A percentile compares a stretch with the other conserved stretches of the same genome.
Conservation (phyloP, 2,329 filamentous ascomycete genomes). For the Dactylellina drechsleri region DNA sequence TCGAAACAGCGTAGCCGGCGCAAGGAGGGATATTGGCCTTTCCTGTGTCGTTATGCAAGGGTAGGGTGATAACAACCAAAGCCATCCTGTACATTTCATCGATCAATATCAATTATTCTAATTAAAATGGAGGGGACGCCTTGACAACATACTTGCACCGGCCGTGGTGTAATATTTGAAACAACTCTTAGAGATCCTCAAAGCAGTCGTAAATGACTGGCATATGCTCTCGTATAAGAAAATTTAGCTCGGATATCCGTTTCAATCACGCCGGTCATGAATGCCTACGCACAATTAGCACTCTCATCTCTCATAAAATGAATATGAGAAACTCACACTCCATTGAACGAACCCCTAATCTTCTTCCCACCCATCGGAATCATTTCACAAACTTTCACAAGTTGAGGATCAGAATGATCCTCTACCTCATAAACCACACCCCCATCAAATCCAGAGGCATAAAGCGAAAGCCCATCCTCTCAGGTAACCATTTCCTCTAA, state of each 20-base stretch:
- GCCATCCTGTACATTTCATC: conserved; percentile 32
- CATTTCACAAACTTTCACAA: conserved; percentile 23
- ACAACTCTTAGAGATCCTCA: conserved; percentile 14
- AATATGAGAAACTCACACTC: conserved; percentile 23
- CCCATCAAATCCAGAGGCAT: conserved; percentile 28
- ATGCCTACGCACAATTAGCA: conserved; percentile 14
- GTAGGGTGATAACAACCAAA: conserved; percentile 39
- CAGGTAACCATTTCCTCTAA: conserved; percentile 25
- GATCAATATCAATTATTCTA: neutral
- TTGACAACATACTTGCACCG: conserved; percentile 30
- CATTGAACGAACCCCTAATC: conserved; percentile 38
- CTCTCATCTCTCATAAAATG: neutral
- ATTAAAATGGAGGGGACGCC: neutral
- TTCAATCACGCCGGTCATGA: conserved; percentile 23
- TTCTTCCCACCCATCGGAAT: conserved; percentile 40
- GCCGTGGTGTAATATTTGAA: conserved; percentile 35
- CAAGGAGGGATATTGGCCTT: conserved; percentile 18
- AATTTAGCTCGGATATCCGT: conserved; percentile 12
- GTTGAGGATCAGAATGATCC: conserved; percentile 15
- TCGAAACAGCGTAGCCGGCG: conserved; percentile 28
- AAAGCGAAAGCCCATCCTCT: conserved; percentile 18
- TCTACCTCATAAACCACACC: conserved; percentile 37
- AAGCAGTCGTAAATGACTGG: conserved; percentile 45
- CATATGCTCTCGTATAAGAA: conserved; percentile 28
- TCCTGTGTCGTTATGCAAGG: conserved; percentile 21